Percentiles rank a stretch among this genome's conserved stretches.
phyloP scores from a whole-genome alignment of 1,284 basidiomycete genomes.

The Boletus albobrunnescens region DNA sequence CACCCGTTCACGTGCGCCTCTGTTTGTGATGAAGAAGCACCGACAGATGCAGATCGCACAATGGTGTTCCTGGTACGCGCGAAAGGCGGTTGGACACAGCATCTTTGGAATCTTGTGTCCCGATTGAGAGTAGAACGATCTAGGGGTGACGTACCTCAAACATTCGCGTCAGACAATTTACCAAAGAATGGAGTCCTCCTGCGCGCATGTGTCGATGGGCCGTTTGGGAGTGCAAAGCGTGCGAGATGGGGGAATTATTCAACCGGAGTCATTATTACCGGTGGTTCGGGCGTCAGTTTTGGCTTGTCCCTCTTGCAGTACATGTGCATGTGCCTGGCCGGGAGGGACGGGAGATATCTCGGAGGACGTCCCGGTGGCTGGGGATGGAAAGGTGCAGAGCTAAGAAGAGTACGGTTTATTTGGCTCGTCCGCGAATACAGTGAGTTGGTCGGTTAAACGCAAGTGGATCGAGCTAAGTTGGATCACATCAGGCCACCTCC shows the following conservation, averaged over 20 bases:
- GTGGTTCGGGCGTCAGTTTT: slow-evolving; percentile 80
- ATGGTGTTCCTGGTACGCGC: slow-evolving; percentile 76
- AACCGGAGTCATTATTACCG: slow-evolving; percentile 67
- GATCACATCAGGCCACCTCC: slow-evolving; percentile 62
- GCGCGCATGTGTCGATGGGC: slow-evolving; percentile 69
- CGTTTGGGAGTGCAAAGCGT: slow-evolving; percentile 72
- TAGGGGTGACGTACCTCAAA: slow-evolving; percentile 25
- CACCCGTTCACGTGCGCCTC: slow-evolving; percentile 84
- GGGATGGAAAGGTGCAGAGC: slow-evolving; percentile 45
- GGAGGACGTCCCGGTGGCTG: slow-evolving; percentile 44
- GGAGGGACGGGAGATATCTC: slow-evolving; percentile 45
- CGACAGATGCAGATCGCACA: slow-evolving; percentile 46
- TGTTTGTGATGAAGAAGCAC: slow-evolving; percentile 54
- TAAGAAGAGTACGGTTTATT: slow-evolving; percentile 68
- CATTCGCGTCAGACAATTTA: not conserved
- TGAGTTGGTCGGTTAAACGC: slow-evolving; percentile 34
- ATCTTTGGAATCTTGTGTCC: slow-evolving; percentile 62
- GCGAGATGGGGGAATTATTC: slow-evolving; percentile 65
- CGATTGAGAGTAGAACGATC: slow-evolving; percentile 37
- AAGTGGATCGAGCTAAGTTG: not conserved
- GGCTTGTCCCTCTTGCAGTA: slow-evolving; percentile 72
- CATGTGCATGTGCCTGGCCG: slow-evolving; percentile 60
- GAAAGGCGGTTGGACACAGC: slow-evolving; percentile 71
- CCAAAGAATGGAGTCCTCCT: slow-evolving; percentile 55
- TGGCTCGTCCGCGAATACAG: slow-evolving; percentile 84